Evolutionary conservation across 495 filamentous ascomycete genomes (phyloP), one percentile per base, ranked within the genome.

Genomic region (Aspergillus olivimuriae): DNA sequence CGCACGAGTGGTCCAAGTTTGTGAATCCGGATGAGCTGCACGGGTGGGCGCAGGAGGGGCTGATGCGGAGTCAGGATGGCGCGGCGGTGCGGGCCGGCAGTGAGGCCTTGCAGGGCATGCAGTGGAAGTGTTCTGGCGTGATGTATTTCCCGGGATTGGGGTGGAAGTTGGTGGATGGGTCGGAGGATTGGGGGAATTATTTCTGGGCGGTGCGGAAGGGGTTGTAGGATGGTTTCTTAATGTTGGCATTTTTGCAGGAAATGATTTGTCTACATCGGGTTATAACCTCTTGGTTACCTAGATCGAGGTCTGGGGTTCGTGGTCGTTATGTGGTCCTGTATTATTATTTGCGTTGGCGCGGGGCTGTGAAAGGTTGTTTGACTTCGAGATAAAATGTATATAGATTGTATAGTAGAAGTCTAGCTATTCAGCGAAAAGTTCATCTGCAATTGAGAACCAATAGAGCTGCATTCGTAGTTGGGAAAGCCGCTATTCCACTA

Each of bases 1-100:
- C 92, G 40, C 92, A 98, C 61, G 89, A 96, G 54, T 98, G 92
- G 92, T 68, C 67, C 12, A 94, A 96, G 61, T 98, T 97, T 60
- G 80, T 98, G 19, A 94, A 95, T 56, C 86, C 84, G 52, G 69
- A 76, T 14, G 92, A 97, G 73, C 44, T 98, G 58, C 66, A 79
- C 50, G 72, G 48, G 2, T 87, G 77, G 72, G 73, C 76, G 51
- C 56, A 54, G 48, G 65, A 72, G 46, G 69, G 59, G 16, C 34
- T 70, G 51, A 68, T 69, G 65, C 53, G 63, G 30, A 55, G 47
- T 34, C 42, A 43, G 38, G 65, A 68, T 80, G 58, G 58, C 52
- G 43, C 42, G 48, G 51, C 41, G 41, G 58, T 39, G 31, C 68
- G 61, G 63, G 75, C 47, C 57, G 87, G 83, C 36, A 76, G 61